Base-by-base conservation (phyloP, 2,329 filamentous ascomycete genomes). In the Fusarium udum region DNA sequence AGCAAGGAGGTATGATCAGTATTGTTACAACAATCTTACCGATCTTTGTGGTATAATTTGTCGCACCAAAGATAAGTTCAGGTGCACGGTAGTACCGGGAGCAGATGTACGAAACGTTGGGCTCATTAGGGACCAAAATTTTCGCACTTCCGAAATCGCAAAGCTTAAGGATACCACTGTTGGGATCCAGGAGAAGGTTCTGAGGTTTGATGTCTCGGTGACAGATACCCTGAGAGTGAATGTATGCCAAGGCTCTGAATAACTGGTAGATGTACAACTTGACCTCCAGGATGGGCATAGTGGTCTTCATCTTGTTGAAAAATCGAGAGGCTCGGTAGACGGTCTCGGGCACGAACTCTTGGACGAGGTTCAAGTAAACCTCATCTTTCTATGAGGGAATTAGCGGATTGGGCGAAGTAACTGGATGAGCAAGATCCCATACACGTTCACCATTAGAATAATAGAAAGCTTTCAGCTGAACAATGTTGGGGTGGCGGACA, bases 251-350 rank as follows among this genome's bases (percentile, higher is more conserved):
- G 40, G 96, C 97, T 78, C 96, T 92, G 90, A 99, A 99, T 62
- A 99, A 92, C 87, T 99, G 96, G 86, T 99, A 99, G 82, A 95
- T 99, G 88, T 98, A 99, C 72, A 99, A 92, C 88, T 99, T 99
- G 82, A 98, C 95, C 84, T 99, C 96, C 78, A 99, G 90, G 78
- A 95, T 97, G 22, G 96, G 96, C 96, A 99, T 99, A 60, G 95
- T 98, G 12, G 95, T 97, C 91, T 98, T 99, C 92, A 98, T 92
- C 88, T 99, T 99, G 89, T 97, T 98, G 89, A 99, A 99, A 86
- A 98, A 98, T 79, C 96, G 92, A 73, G 96, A 98, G 48, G 96
- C 96, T 80, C 96, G 92, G 84, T 99, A 99, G 58, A 99, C 96
- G 18, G 96, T 99, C 87, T 99, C 96, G 57, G 96, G 96, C 56